These are phyloP conservation scores for Thermomyces lanuginosus DNA, from an alignment of 2,329 filamentous ascomycete species.

Conservation along the genomic window DNA sequence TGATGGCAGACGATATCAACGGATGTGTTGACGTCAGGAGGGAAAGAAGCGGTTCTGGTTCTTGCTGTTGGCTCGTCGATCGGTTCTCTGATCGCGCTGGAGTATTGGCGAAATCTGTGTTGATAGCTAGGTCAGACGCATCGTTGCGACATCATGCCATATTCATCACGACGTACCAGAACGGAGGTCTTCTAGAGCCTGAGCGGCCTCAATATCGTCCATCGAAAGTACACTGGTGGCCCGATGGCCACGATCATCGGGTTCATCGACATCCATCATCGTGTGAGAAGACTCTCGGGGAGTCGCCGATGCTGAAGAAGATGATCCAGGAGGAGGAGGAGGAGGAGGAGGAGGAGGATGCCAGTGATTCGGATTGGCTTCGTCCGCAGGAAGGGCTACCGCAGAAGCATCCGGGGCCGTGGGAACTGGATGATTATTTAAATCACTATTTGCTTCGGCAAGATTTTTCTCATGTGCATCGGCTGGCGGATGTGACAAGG, in stretches of 20 bases:
- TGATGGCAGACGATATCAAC: constrained; percentile 68
- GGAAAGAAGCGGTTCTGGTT: constrained; percentile 66
- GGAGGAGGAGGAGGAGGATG: constrained; percentile 2
- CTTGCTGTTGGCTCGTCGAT: constrained; percentile 31
- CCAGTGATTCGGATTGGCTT: no score
- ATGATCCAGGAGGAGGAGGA: constrained; percentile 6
- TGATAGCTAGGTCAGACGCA: constrained; percentile 6
- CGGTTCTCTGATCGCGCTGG: no score
- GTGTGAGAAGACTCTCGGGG: constrained; percentile 15
- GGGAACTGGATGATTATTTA: no score
- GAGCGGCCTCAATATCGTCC: constrained; percentile 45
- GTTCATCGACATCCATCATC: constrained; percentile 29
- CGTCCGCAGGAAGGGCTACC: no score
- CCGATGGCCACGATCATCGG: constrained; percentile 26
- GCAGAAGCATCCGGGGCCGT: no score
- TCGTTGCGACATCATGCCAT: no score
- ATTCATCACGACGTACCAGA: no score
- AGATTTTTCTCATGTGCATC: no score
- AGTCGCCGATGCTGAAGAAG: constrained; percentile 2
- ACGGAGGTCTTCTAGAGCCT: constrained; percentile 58
- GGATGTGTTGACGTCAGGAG: constrained; percentile 81
- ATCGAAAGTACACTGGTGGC: constrained; percentile 32
- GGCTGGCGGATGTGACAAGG: no score
- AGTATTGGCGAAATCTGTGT: no score
- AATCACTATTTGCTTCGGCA: no score